Evolutionary conservation across 2,329 filamentous ascomycete species (phyloP).

Genomic region (Trichoderma sp.): DNA sequence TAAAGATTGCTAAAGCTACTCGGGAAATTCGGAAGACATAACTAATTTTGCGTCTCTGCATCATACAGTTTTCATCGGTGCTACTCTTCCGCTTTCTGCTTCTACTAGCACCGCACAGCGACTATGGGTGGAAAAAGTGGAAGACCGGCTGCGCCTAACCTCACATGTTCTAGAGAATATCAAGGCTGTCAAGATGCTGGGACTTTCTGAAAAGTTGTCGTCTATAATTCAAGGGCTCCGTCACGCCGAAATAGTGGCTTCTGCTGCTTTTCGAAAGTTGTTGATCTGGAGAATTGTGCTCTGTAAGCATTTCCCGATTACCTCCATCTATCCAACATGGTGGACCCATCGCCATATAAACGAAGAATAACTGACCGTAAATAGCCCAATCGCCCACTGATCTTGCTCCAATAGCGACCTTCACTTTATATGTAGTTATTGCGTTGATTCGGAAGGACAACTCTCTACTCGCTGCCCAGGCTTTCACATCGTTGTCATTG

Average conservation of each 20-base stretch:
- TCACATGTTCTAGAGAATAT: background rate
- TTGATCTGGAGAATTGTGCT: background rate
- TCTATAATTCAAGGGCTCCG: background rate
- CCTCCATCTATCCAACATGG: background rate
- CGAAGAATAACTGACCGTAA: background rate
- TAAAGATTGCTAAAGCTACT: background rate
- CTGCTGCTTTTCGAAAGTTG: background rate
- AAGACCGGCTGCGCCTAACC: background rate
- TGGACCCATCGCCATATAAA: background rate
- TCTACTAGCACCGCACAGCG: background rate
- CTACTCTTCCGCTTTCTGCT: background rate
- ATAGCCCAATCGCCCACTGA: background rate
- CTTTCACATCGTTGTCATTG: background rate
- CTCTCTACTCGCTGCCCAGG: background rate
- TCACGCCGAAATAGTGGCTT: background rate
- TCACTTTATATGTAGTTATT: background rate
- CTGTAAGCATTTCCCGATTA: background rate
- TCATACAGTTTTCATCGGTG: background rate
- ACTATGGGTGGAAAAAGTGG: background rate
- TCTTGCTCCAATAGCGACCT: background rate
- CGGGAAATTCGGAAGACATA: rapidly evolving
- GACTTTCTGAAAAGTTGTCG: background rate
- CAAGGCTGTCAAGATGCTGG: background rate
- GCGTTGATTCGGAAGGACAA: background rate
- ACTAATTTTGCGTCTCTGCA: background rate